Conservation (phyloP, 129 eudicot genomes). For the Chrysanthemum seticuspe region DNA sequence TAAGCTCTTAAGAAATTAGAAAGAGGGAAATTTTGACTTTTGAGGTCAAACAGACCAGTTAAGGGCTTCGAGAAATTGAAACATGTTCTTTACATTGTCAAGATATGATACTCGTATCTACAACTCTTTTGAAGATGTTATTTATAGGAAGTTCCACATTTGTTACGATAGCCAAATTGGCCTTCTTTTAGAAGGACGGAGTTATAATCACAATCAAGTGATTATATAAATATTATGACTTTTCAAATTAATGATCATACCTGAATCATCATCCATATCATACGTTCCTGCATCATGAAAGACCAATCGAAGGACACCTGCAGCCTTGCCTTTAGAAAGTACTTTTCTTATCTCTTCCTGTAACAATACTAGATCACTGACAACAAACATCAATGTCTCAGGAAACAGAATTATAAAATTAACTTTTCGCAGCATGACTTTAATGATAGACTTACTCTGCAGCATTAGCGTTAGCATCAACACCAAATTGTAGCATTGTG, state of each 20-base stretch:
- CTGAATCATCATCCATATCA: slow-evolving; percentile 55
- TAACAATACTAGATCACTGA: slow-evolving; percentile 53
- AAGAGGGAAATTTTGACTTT: background rate
- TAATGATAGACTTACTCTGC: slow-evolving; percentile 51
- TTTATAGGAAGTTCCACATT: background rate
- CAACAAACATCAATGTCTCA: slow-evolving; percentile 25
- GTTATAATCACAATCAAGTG: slow-evolving; percentile 5
- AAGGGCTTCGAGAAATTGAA: background rate
- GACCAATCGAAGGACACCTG: slow-evolving; percentile 94
- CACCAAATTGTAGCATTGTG: slow-evolving; percentile 21
- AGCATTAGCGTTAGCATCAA: slow-evolving; percentile 53
- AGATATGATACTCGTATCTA: background rate
- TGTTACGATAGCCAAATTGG: background rate
- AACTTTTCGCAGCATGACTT: slow-evolving; percentile 9
- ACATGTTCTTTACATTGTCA: background rate
- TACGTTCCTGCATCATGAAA: slow-evolving; percentile 98
- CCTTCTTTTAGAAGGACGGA: slow-evolving; percentile 5
- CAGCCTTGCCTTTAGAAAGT: slow-evolving; percentile 77
- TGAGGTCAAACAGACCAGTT: background rate
- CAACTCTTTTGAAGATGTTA: slow-evolving; percentile 1
- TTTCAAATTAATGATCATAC: slow-evolving; percentile 31
- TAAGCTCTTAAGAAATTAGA: no score
- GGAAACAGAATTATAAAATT: no score
- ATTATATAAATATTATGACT: slow-evolving; percentile 1
- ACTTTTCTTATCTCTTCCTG: slow-evolving; percentile 78